Conservation (phyloP, 2,329 filamentous ascomycete genomes). For the Apiospora sp. region DNA sequence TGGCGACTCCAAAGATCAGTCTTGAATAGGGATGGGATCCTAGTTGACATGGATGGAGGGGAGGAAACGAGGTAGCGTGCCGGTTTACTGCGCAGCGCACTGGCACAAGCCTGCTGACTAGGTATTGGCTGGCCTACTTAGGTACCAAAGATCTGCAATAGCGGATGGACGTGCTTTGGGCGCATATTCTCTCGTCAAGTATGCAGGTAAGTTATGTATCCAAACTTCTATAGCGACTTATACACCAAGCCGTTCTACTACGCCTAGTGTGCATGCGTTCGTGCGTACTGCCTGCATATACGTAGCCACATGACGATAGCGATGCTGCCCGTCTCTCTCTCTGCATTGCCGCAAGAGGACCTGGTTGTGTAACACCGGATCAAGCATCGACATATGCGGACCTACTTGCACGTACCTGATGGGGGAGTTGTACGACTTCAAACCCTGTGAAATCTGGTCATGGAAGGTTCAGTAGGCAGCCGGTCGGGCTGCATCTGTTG, state of each 20-base stretch:
- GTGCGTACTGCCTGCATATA: background rate
- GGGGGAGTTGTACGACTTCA: background rate
- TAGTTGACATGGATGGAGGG: background rate
- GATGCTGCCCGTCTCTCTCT: background rate
- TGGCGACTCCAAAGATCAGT: slow-evolving; percentile 3
- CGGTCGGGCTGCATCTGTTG: background rate
- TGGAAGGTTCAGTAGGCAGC: background rate
- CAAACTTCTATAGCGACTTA: background rate
- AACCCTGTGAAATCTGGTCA: slow-evolving; percentile 7
- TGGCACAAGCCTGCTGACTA: background rate
- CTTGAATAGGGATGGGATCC: background rate
- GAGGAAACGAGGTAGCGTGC: background rate
- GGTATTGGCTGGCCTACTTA: background rate
- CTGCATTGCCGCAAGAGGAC: slow-evolving; percentile 5
- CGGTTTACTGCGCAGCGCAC: background rate
- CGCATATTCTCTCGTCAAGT: background rate
- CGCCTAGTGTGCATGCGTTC: background rate
- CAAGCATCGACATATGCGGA: background rate
- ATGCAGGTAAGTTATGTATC: background rate
- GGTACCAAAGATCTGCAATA: background rate
- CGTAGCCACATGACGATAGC: slow-evolving; percentile 8
- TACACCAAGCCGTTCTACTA: background rate
- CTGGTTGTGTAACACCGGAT: slow-evolving; percentile 8
- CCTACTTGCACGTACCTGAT: background rate
- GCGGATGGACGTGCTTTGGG: background rate